Conservation (phyloP, 768 basidiomycete genomes). For the Tricholoma matsutake region DNA sequence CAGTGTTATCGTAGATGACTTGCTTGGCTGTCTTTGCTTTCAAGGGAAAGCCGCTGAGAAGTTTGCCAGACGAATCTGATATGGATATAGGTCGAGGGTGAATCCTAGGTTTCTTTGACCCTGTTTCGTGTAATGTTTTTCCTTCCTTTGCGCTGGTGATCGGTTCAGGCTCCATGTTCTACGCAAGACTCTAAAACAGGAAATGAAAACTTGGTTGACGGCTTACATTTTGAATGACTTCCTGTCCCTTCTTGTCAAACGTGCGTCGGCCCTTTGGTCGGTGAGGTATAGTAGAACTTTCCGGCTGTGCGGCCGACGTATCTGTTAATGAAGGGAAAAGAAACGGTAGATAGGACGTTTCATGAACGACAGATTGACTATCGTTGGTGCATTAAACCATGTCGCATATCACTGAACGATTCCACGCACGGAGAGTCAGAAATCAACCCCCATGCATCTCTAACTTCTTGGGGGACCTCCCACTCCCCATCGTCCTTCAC, state of each 20-base stretch:
- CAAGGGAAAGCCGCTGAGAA: constrained; percentile 19
- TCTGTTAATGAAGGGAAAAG: constrained; percentile 41
- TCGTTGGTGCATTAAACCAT: not conserved
- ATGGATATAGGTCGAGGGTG: constrained; percentile 22
- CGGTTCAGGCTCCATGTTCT: constrained; percentile 14
- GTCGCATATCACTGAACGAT: constrained; percentile 5
- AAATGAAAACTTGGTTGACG: not conserved
- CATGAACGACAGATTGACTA: constrained; percentile 42
- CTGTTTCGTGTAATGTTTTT: not conserved
- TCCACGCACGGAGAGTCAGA: constrained; percentile 19
- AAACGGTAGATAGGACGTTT: constrained; percentile 66
- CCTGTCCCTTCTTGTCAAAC: constrained; percentile 52
- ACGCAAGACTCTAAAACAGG: constrained; percentile 20
- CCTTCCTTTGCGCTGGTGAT: not conserved
- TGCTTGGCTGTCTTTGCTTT: constrained; percentile 41
- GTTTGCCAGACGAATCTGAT: constrained; percentile 20
- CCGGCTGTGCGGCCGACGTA: constrained; percentile 16
- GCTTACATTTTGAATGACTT: constrained; percentile 32
- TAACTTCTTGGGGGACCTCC: constrained; percentile 53
- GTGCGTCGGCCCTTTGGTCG: constrained; percentile 49
- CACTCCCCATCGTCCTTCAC: constrained; percentile 64
- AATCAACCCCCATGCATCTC: constrained; percentile 48
- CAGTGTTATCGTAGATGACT: constrained; percentile 42
- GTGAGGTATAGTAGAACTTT: constrained; percentile 14
- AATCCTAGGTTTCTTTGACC: constrained; percentile 9